Evolutionary conservation across 2,329 filamentous ascomycete genomes (phyloP).

Genomic region (Acrocalymma vagum): DNA sequence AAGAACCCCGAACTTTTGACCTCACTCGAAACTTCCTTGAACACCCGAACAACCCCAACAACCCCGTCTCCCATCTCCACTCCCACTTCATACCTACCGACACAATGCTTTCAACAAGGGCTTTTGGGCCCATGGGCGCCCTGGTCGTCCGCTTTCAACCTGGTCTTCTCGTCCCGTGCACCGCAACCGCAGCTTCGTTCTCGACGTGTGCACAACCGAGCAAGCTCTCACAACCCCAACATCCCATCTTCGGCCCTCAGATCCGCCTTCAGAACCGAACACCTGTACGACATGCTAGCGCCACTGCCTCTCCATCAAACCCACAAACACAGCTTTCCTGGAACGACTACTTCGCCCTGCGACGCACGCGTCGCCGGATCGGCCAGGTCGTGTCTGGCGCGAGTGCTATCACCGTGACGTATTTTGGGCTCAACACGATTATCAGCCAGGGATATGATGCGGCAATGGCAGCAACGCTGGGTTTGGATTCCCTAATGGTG

Average conservation of each 20-base stretch:
- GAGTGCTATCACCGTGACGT: slow-evolving; percentile 69
- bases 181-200: slow-evolving; percentile 32
- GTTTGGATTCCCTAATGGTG: slow-evolving; percentile 87
- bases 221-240: slow-evolving; percentile 27
- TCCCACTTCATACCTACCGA: too few species aligned
- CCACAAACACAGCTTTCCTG: slow-evolving; percentile 62
- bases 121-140: slow-evolving; percentile 39
- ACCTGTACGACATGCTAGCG: slow-evolving; percentile 35
- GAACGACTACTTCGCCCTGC: slow-evolving; percentile 92
- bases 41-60: too few species aligned
- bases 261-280: slow-evolving; percentile 12
- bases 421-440: slow-evolving; percentile 70
- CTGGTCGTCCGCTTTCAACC: slow-evolving; percentile 39
- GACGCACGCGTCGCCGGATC: slow-evolving; percentile 83
- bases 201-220: slow-evolving; percentile 35
- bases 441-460: slow-evolving; percentile 76
- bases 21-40: slow-evolving; percentile 6
- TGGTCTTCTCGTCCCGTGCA: slow-evolving; percentile 31
- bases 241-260: slow-evolving; percentile 16
- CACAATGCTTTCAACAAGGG: slow-evolving; percentile 41
- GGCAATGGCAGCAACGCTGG: slow-evolving; percentile 71
- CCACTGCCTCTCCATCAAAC: slow-evolving; percentile 19
- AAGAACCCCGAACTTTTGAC: slow-evolving; percentile 14
- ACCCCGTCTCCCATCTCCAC: too few species aligned
- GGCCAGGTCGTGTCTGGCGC: slow-evolving; percentile 80